Base-by-base conservation (phyloP, 164 flowering plant species). In the Sextonia rubra region DNA sequence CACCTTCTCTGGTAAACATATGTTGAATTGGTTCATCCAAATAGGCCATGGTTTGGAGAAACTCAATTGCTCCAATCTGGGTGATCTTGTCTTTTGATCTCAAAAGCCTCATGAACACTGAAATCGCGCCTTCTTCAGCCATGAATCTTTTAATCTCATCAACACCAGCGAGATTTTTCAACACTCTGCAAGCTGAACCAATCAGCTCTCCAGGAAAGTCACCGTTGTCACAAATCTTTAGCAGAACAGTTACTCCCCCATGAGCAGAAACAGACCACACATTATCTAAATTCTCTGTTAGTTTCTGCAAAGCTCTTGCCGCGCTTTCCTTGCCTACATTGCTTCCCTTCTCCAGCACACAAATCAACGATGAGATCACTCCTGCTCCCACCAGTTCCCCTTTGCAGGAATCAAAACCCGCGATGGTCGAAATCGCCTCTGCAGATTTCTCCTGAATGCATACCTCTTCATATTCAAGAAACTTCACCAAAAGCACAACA, bases 211-310 rank as follows among this genome's bases (percentile, higher is more conserved):
- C 83, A 12, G 24, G 58, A 71, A 7, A n/a, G 18, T 81, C 81
- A 27, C 71, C 82, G 65, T 58, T 71, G 3, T 70, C 25, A 69
- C 97, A 91, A 1, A 90, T 80, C 49, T 82, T 87, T 64, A 95
- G 67, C 76, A 91, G 70, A 2, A 85, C 89, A 8, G 97, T 87
- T 12, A 90, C 97, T 4, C 98, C 99, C 8, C 97, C 99, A 64
- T 93, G 90, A 71, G 97, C 94, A 0, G 98, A 91, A 69, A 95
- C 86, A 0, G 91, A 86, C 98, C 99, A 95, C 1, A 87, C 93
- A 77, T 91, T 95, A 18, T 93, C 90, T 0, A 92, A 83, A 79
- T 91, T 93, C 82, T 79, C 85, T 0, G 98, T 95, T 44, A 95
- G 72, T 75, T 84, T 87, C 76, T 72, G 72, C 30, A 75, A 52